phyloP scores from a whole-genome alignment of 805 yeast species.

The Myxozyma udenii region DNA sequence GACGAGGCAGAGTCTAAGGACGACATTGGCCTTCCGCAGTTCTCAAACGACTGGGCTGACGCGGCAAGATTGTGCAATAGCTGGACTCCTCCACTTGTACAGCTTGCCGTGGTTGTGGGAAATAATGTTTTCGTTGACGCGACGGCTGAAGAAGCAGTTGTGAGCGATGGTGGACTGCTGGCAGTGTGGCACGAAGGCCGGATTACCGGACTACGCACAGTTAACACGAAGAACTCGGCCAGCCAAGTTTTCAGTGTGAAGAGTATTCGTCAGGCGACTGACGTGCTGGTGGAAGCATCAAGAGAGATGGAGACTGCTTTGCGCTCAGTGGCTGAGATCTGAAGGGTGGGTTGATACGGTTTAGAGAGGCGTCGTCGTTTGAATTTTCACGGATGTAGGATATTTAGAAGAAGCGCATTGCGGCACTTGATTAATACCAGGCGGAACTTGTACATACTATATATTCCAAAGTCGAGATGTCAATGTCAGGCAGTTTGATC shows the following conservation, averaged over 20 bases:
- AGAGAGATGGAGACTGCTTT: slow-evolving; percentile 17
- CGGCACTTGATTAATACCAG: too few species aligned
- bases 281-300: slow-evolving; percentile 10
- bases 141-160: slow-evolving; percentile 81
- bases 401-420: too few species aligned
- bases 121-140: slow-evolving; percentile 76
- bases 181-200: slow-evolving; percentile 67
- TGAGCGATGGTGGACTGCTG: slow-evolving; percentile 77
- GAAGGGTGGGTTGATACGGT: too few species aligned
- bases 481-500: too few species aligned
- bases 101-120: slow-evolving; percentile 75
- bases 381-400: too few species aligned
- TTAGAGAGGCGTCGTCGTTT: too few species aligned
- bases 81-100: slow-evolving; percentile 70
- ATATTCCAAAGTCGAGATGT: too few species aligned
- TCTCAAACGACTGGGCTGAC: slow-evolving; percentile 59
- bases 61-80: slow-evolving; percentile 47
- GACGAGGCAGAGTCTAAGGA: slow-evolving; percentile 58
- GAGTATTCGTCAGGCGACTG: slow-evolving; percentile 10
- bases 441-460: too few species aligned
- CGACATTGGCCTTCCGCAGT: slow-evolving; percentile 24
- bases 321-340: not conserved
- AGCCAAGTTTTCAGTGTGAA: slow-evolving; percentile 16
- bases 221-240: slow-evolving; percentile 15
- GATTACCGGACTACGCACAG: slow-evolving; percentile 52